phyloP scores from a whole-genome alignment of 2,329 filamentous ascomycete species.

The Cladorrhinum sp. region DNA sequence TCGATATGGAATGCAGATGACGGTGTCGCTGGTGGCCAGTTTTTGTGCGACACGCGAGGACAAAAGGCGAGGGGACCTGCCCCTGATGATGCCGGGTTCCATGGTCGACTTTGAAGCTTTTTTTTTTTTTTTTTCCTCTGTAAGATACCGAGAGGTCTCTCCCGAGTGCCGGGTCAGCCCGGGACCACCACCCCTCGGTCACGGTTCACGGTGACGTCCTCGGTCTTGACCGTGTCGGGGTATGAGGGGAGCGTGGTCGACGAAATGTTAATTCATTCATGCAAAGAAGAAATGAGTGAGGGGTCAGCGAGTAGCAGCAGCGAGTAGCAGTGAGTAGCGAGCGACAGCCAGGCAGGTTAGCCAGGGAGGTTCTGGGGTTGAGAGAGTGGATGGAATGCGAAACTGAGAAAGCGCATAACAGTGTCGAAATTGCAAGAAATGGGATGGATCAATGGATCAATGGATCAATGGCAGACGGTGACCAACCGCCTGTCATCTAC shows the following conservation, averaged over 20 bases:
- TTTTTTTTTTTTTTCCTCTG: background rate
- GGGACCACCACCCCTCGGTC: slow-evolving; percentile 14
- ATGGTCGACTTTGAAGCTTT: slow-evolving; percentile 14
- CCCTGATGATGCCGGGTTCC: slow-evolving; percentile 25
- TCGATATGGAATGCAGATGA: slow-evolving; percentile 24
- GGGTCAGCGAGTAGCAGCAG: background rate
- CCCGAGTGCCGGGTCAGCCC: slow-evolving; percentile 2
- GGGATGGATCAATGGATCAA: too few relatives aligned
- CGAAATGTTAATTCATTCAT: slow-evolving; percentile 18
- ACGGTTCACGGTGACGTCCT: slow-evolving; percentile 9
- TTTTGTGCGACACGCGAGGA: slow-evolving; percentile 28
- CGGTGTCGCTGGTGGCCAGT: slow-evolving; percentile 21
- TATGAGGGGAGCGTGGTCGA: slow-evolving; percentile 13
- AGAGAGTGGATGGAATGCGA: background rate
- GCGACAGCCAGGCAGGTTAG: background rate
- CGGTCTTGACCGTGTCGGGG: slow-evolving; percentile 5
- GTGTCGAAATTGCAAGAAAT: background rate
- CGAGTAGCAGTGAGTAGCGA: background rate
- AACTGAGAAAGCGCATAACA: background rate
- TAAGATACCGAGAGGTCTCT: slow-evolving; percentile 17
- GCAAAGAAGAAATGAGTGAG: slow-evolving; percentile 4
- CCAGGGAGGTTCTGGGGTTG: background rate
- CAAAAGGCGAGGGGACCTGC: slow-evolving; percentile 21
- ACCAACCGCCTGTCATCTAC: background rate
- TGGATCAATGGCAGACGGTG: slow-evolving; percentile 7